phyloP scores from a whole-genome alignment of 306 rosid species.

The Dalbergia oliveri region DNA sequence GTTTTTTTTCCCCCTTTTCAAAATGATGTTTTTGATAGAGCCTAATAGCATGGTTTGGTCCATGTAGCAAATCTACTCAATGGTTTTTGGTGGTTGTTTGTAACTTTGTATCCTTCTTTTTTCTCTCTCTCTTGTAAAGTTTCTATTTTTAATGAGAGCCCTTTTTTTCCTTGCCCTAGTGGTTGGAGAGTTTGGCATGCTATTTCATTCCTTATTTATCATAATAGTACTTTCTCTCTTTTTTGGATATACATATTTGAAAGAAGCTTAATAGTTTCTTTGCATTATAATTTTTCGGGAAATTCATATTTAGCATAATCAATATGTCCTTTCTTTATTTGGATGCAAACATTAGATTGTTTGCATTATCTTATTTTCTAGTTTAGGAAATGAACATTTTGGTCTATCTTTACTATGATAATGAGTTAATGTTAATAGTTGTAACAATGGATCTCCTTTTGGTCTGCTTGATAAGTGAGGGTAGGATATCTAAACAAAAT shows the following conservation, averaged over 20 bases:
- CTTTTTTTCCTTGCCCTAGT: background rate
- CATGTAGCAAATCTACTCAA: background rate
- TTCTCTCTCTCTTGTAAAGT: background rate
- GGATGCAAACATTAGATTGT: background rate
- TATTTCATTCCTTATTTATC: background rate
- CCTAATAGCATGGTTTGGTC: background rate
- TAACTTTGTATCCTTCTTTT: background rate
- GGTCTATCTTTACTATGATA: background rate
- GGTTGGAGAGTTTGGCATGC: background rate
- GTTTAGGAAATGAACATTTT: background rate
- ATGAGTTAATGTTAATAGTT: too few species aligned
- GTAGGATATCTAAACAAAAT: background rate
- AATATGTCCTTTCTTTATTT: background rate
- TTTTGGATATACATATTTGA: background rate
- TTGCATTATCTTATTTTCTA: background rate
- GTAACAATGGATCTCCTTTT: background rate
- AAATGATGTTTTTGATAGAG: background rate
- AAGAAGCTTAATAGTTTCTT: background rate
- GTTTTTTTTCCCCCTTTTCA: background rate
- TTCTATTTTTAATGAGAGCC: background rate
- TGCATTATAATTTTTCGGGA: background rate
- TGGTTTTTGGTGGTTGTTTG: too few species aligned
- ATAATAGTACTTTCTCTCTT: background rate
- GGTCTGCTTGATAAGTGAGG: conserved; percentile 2
- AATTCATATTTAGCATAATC: background rate